Percentiles rank a stretch among this genome's conserved stretches.
phyloP scores from a whole-genome alignment of 176 grass and related monocot genomes.

The Alloteropsis semialata region DNA sequence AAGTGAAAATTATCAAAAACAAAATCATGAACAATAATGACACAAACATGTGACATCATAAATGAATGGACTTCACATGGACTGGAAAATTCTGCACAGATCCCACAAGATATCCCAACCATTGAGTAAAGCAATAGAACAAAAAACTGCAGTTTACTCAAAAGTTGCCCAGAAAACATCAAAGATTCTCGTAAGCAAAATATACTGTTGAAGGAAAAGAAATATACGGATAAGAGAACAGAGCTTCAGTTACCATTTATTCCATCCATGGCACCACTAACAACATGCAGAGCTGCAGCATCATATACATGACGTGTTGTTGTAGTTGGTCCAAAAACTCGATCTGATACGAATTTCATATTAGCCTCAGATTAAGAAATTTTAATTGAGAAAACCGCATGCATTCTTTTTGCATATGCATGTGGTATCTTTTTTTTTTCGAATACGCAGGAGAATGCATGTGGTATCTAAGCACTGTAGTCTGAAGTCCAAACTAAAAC shows the following conservation, averaged over 20 bases:
- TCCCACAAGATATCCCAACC: background rate
- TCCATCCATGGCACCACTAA: constrained; percentile 72
- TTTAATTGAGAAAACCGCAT: background rate
- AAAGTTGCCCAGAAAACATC: background rate
- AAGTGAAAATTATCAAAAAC: background rate
- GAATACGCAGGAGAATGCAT: too few species aligned
- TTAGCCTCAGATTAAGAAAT: constrained; percentile 16
- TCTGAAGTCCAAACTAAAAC: background rate
- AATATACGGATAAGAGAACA: background rate
- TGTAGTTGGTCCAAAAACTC: constrained; percentile 77
- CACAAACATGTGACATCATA: background rate
- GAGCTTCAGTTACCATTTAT: constrained; percentile 71
- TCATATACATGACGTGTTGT: constrained; percentile 77
- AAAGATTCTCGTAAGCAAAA: background rate
- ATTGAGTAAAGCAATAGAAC: background rate
- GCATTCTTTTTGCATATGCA: background rate
- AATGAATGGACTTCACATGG: background rate
- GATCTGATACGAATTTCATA: constrained; percentile 48
- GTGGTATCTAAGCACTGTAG: background rate
- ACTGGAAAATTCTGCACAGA: background rate
- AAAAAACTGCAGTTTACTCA: background rate
- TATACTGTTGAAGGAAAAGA: background rate
- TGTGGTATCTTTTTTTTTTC: background rate
- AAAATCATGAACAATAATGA: background rate
- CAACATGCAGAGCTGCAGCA: constrained; percentile 69